Percentiles rank a stretch among this genome's conserved stretches.
Evolutionary conservation across 257 asterid genomes (phyloP).

Genomic region (Jaltomata sinuosa): DNA sequence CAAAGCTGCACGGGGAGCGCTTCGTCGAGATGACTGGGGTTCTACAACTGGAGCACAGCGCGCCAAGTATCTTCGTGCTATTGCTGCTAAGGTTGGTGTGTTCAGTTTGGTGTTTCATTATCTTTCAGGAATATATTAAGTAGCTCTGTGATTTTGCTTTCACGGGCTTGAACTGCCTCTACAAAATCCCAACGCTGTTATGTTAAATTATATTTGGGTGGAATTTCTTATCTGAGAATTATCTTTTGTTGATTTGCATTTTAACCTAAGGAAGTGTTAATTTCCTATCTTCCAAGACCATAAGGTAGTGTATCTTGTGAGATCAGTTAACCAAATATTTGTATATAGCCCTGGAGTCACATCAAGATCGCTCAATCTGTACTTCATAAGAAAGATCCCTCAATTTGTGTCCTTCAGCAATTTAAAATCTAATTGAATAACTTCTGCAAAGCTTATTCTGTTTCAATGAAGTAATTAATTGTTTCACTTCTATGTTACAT

Average conservation of each 20-base stretch:
- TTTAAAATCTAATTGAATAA: neutral
- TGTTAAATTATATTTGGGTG: no score
- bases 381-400: neutral
- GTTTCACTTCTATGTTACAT: neutral
- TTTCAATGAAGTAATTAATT: neutral
- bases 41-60: constrained; percentile 41
- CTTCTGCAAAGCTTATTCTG: neutral
- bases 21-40: constrained; percentile 36
- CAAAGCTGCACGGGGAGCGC: constrained; percentile 53
- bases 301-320: neutral
- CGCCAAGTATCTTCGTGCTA: constrained; percentile 39
- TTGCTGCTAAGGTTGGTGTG: constrained; percentile 41
- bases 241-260: neutral
- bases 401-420: neutral
- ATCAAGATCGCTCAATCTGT: neutral
- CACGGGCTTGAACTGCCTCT: neutral
- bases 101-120: neutral
- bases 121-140: neutral
- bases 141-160: neutral
- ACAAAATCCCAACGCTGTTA: neutral
- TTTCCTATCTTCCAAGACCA: neutral
- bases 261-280: neutral
- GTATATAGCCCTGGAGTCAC: neutral
- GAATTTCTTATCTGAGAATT: neutral
- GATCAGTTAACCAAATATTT: neutral